Conservation (phyloP, 768 basidiomycete genomes). For the Pleurotus tuber-regium region DNA sequence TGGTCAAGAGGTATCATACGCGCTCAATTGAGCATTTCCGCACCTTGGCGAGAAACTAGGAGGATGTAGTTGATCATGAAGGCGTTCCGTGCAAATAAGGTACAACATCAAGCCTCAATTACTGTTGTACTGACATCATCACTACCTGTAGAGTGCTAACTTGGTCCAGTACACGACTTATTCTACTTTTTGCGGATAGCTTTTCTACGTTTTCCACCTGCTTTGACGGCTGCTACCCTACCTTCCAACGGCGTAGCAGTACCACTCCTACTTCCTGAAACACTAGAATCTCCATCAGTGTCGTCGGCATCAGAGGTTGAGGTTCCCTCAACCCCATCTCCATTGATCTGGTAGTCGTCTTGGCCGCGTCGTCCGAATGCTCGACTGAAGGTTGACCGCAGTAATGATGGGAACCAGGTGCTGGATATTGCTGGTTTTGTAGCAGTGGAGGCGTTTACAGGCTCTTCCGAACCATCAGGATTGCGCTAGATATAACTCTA, state of each 20-base stretch:
- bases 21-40: conserved; percentile 20
- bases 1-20: conserved; percentile 5
- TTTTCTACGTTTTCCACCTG: conserved; percentile 67
- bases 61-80: conserved; percentile 90
- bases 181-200: conserved; percentile 46
- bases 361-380: conserved; percentile 24
- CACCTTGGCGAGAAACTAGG: conserved; percentile 90
- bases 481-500: conserved; percentile 53
- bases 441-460: conserved; percentile 59
- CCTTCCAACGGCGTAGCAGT: conserved; percentile 34
- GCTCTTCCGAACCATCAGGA: conserved; percentile 51
- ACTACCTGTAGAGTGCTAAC: conserved; percentile 3
- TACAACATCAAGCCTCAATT: conserved; percentile 1
- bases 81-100: conserved; percentile 3
- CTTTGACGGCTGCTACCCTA: conserved; percentile 43
- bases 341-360: neutral
- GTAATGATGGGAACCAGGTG: conserved; percentile 69
- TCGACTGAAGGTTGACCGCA: conserved; percentile 31
- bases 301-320: conserved; percentile 1
- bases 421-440: conserved; percentile 50
- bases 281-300: conserved; percentile 15
- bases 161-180: neutral
- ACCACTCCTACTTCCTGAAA: conserved; percentile 30
- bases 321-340: neutral
- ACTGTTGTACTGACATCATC: conserved; percentile 5